phyloP scores from a whole-genome alignment of 2,329 filamentous ascomycete species.

The Aspergillus piperis region DNA sequence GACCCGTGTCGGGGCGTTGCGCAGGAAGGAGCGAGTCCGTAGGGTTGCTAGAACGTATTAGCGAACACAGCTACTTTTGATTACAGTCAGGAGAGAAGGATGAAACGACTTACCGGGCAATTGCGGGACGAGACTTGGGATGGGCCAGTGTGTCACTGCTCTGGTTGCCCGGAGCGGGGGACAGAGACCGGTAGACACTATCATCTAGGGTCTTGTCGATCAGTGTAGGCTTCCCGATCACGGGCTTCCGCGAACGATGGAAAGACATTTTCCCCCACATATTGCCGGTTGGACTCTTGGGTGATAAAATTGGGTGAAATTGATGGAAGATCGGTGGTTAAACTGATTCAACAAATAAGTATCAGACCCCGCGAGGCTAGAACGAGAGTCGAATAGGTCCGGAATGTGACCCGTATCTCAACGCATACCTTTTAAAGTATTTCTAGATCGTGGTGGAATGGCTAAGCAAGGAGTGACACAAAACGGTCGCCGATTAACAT shows the following conservation, averaged over 20 bases:
- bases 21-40: conserved; percentile 15
- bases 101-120: conserved; percentile 40
- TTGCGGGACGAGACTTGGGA: conserved; percentile 37
- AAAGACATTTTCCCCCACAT: conserved; percentile 58
- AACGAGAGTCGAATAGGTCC: neutral
- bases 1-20: conserved; percentile 22
- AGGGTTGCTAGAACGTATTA: conserved; percentile 21
- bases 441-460: neutral
- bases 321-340: neutral
- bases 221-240: conserved; percentile 49
- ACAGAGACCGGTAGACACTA: conserved; percentile 44
- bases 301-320: neutral
- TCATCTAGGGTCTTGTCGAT: conserved; percentile 50
- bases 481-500: conserved; percentile 2
- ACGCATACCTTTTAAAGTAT: neutral
- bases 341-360: neutral
- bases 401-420: neutral
- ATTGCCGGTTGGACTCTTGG: conserved; percentile 15
- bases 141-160: conserved; percentile 17
- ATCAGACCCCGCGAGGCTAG: neutral
- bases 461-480: conserved; percentile 1
- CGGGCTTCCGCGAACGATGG: conserved; percentile 49
- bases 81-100: neutral
- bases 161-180: conserved; percentile 35
- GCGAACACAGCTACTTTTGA: conserved; percentile 3